Percentiles rank a stretch among this genome's conserved stretches.
Evolutionary conservation across 2,329 filamentous ascomycete species (phyloP).

Genomic region (Coccinonectria pachysandricola): DNA sequence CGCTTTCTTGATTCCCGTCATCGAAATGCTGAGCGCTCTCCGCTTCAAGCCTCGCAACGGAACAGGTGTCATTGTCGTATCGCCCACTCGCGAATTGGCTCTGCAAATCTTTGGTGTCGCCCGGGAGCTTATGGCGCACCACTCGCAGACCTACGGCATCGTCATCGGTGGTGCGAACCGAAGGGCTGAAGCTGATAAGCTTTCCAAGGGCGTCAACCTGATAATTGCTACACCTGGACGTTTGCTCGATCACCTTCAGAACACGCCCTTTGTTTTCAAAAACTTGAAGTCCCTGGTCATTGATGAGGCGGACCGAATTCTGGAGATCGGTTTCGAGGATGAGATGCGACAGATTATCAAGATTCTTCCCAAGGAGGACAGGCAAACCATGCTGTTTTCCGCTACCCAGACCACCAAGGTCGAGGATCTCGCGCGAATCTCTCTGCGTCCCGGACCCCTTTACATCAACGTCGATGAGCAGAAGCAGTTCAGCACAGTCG

Average conservation of each 20-base stretch:
- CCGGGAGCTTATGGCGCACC: slow-evolving; percentile 81
- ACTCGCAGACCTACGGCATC: slow-evolving; percentile 91
- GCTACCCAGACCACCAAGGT: slow-evolving; percentile 98
- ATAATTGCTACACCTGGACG: slow-evolving; percentile 89
- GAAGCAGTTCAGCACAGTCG: slow-evolving; percentile 84
- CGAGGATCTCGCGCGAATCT: slow-evolving; percentile 91
- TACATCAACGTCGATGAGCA: slow-evolving; percentile 95
- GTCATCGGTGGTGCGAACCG: slow-evolving; percentile 92
- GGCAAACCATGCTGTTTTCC: slow-evolving; percentile 97
- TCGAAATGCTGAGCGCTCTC: slow-evolving; percentile 85
- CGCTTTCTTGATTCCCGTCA: slow-evolving; percentile 84
- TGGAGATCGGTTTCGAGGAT: slow-evolving; percentile 97
- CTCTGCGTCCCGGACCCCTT: slow-evolving; percentile 76
- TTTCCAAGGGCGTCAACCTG: slow-evolving; percentile 87
- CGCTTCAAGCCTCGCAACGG: slow-evolving; percentile 93
- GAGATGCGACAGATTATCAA: slow-evolving; percentile 97
- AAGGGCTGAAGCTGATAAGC: slow-evolving; percentile 85
- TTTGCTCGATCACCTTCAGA: slow-evolving; percentile 86
- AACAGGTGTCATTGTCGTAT: slow-evolving; percentile 84
- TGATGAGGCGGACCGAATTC: slow-evolving; percentile 91
- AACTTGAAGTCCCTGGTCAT: slow-evolving; percentile 88
- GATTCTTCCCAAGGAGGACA: slow-evolving; percentile 75
- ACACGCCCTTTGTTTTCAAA: slow-evolving; percentile 86
- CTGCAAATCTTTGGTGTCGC: slow-evolving; percentile 95
- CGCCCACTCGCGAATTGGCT: slow-evolving; percentile 85